A percentile compares a stretch with the other conserved stretches of the same genome.
These are phyloP conservation scores for Apophysomyces sp. DNA, from an alignment of 371 early-diverging fungal species.

Conservation along the genomic window DNA sequence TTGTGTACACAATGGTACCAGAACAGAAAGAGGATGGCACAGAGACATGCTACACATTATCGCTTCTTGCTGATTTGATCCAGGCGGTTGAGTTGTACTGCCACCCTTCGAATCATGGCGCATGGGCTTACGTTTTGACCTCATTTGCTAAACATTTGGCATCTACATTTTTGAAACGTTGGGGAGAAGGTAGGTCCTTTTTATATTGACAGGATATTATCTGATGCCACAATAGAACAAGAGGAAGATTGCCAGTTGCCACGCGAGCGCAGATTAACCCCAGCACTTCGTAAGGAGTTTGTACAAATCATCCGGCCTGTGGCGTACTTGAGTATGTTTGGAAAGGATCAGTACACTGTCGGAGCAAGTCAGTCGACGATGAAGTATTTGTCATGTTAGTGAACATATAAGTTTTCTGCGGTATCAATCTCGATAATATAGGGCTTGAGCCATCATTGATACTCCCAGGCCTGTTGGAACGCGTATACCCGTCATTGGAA, in stretches of 20 bases:
- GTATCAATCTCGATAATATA: conserved; percentile 5
- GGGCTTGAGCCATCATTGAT: conserved; percentile 77
- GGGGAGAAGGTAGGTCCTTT: conserved; percentile 43
- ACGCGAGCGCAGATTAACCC: conserved; percentile 55
- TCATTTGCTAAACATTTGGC: conserved; percentile 63
- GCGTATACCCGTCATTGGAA: conserved; percentile 86
- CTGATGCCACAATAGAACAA: conserved; percentile 36
- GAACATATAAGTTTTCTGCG: background rate
- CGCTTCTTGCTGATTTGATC: conserved; percentile 69
- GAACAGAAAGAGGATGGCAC: conserved; percentile 28
- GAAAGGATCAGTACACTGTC: conserved; percentile 76
- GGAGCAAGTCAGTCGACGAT: conserved; percentile 68
- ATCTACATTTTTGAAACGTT: conserved; percentile 65
- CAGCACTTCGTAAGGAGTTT: conserved; percentile 52
- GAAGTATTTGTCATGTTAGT: conserved; percentile 64
- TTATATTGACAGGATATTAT: background rate
- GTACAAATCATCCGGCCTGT: conserved; percentile 59
- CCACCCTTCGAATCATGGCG: conserved; percentile 88
- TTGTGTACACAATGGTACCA: conserved; percentile 76
- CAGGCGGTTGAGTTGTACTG: conserved; percentile 85
- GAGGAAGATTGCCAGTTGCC: conserved; percentile 64
- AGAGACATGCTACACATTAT: conserved; percentile 39
- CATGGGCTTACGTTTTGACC: conserved; percentile 73
- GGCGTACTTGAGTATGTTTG: conserved; percentile 71
- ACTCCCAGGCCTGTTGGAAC: conserved; percentile 81